Conservation (phyloP, 192 early-diverging fungal genomes). For the Piromyces finnis region DNA sequence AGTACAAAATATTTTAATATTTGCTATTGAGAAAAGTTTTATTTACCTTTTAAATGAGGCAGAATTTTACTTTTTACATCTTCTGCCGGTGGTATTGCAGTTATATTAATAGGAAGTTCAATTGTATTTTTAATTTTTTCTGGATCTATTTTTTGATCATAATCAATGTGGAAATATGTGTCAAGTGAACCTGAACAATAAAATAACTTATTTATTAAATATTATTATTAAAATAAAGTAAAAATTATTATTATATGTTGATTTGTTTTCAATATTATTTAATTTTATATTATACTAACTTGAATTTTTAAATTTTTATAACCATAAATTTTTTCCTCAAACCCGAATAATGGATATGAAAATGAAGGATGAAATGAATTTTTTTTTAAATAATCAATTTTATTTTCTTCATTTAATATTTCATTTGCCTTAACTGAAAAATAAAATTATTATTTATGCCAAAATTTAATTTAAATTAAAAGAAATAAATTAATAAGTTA, state of each 20-base stretch:
- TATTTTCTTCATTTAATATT: neutral
- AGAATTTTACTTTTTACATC: conserved; percentile 36
- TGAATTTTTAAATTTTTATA: conserved; percentile 67
- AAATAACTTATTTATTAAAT: conserved; percentile 17
- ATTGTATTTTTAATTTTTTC: neutral
- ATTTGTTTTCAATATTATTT: too few species aligned
- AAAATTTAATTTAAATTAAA: too few species aligned
- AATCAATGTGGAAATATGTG: conserved; percentile 45
- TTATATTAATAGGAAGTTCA: conserved; percentile 8
- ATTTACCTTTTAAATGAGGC: neutral
- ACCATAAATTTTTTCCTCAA: conserved; percentile 62
- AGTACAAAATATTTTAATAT: too few species aligned
- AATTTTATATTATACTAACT: conserved; percentile 1
- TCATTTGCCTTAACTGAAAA: neutral
- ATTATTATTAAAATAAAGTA: too few species aligned
- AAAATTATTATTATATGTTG: too few species aligned
- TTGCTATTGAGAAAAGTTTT: too few species aligned
- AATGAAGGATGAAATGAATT: neutral
- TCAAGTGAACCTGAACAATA: conserved; percentile 64
- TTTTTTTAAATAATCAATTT: neutral
- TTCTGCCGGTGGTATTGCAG: conserved; percentile 25
- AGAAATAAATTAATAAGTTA: too few species aligned
- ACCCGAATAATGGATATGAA: neutral
- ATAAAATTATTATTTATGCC: too few species aligned
- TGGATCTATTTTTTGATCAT: conserved; percentile 34